Evolutionary conservation across 192 early-diverging fungal species (phyloP).

Genomic region (Phlyctochytrium planicorne): DNA sequence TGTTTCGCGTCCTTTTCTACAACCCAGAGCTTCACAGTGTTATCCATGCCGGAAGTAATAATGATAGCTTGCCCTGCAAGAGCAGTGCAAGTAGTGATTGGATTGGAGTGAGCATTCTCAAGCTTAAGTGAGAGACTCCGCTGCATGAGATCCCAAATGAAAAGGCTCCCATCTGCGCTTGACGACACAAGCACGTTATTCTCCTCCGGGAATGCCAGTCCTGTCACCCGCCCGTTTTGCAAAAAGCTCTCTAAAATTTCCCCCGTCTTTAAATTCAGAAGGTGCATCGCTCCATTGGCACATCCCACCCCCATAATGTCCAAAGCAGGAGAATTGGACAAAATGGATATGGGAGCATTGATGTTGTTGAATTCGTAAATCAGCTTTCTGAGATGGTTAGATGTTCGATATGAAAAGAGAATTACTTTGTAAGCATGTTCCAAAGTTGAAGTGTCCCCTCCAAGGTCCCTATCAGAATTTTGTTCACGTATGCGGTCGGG

Average conservation of each 20-base stretch:
- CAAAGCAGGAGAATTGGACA: slow-evolving; percentile 85
- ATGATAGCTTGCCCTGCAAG: slow-evolving; percentile 69
- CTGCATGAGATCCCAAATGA: slow-evolving; percentile 88
- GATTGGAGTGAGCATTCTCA: not conserved
- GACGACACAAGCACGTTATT: slow-evolving; percentile 5
- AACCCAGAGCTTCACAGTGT: no score
- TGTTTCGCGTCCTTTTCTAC: no score
- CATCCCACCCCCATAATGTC: slow-evolving; percentile 93
- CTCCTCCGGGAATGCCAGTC: slow-evolving; percentile 69
- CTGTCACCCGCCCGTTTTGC: slow-evolving; percentile 87
- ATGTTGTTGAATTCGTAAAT: slow-evolving; percentile 79
- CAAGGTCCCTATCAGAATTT: slow-evolving; percentile 81
- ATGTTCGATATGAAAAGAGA: slow-evolving; percentile 6
- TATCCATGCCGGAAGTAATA: not conserved
- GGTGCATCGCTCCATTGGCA: slow-evolving; percentile 78
- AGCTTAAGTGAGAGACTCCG: slow-evolving; percentile 61
- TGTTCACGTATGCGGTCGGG: slow-evolving; percentile 97
- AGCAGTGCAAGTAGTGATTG: slow-evolving; percentile 39
- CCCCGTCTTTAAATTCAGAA: slow-evolving; percentile 86
- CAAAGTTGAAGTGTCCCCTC: slow-evolving; percentile 91
- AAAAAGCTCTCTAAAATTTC: slow-evolving; percentile 69
- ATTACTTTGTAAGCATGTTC: slow-evolving; percentile 77
- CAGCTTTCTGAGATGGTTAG: slow-evolving; percentile 53
- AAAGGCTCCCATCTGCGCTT: slow-evolving; percentile 82
- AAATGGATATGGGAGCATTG: slow-evolving; percentile 70